phyloP scores from a whole-genome alignment of 345 rosid genomes.

The Lepidium didymum region DNA sequence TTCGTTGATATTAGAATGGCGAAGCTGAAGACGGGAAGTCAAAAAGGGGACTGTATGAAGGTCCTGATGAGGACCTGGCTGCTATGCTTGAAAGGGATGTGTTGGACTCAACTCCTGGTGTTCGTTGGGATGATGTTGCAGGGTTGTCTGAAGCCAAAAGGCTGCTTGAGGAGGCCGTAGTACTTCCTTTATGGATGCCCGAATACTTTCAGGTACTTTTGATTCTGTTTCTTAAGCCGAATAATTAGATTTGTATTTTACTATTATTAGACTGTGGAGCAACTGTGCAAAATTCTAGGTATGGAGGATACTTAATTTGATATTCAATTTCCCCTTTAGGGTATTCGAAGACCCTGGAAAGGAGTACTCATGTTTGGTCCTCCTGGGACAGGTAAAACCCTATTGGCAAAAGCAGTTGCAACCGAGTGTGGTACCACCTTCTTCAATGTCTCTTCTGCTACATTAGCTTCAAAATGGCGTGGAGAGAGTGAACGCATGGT shows the following conservation, averaged over 20 bases:
- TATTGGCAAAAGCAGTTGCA: constrained; percentile 96
- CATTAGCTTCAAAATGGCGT: constrained; percentile 96
- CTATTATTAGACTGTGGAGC: neutral
- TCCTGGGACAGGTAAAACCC: constrained; percentile 96
- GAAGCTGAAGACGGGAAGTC: constrained; percentile 90
- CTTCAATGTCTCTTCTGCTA: constrained; percentile 95
- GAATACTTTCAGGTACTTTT: constrained; percentile 93
- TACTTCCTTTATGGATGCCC: constrained; percentile 99
- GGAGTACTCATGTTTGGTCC: constrained; percentile 99
- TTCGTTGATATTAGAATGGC: constrained; percentile 54
- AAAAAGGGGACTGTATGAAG: constrained; percentile 80
- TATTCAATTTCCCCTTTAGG: constrained; percentile 39
- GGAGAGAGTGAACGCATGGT: constrained; percentile 99
- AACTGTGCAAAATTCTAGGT: neutral
- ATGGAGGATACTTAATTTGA: neutral
- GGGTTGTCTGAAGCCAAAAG: constrained; percentile 98
- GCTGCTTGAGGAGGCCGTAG: constrained; percentile 98
- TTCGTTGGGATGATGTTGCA: constrained; percentile 99
- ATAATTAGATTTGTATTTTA: neutral
- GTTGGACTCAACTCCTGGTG: constrained; percentile 93
- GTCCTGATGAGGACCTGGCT: constrained; percentile 96
- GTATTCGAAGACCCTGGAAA: constrained; percentile 99
- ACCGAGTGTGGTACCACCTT: constrained; percentile 97
- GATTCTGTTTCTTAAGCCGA: neutral
- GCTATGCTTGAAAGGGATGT: constrained; percentile 99